These are phyloP conservation scores for Thamnidium elegans DNA, from an alignment of 192 early-diverging fungal genomes.

Conservation along the genomic window DNA sequence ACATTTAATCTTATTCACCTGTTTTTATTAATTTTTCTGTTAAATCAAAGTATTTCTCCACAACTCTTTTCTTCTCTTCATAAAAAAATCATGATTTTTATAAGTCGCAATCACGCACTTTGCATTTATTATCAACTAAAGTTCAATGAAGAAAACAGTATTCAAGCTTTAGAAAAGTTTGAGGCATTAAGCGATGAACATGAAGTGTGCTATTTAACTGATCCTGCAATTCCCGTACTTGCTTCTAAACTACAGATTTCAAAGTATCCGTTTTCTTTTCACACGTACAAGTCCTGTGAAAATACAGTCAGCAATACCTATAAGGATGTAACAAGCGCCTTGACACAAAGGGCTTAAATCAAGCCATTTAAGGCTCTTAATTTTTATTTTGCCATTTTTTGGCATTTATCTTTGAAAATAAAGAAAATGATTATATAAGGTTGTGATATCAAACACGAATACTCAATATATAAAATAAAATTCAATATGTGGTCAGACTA, in stretches of 20 bases:
- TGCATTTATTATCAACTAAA: constrained; percentile 10
- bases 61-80: too few species aligned
- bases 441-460: constrained; percentile 8
- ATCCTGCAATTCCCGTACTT: constrained; percentile 1
- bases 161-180: constrained; percentile 15
- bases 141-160: constrained; percentile 12
- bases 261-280: neutral
- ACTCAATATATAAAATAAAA: constrained; percentile 12
- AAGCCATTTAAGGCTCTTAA: constrained; percentile 7
- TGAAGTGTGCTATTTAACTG: constrained; percentile 11
- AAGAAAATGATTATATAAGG: constrained; percentile 7
- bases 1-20: too few species aligned
- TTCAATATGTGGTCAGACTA: constrained; percentile 9
- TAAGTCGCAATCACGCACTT: too few species aligned
- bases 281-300: constrained; percentile 10
- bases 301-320: neutral
- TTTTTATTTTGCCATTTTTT: neutral
- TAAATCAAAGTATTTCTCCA: too few species aligned
- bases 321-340: neutral
- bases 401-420: constrained; percentile 7
- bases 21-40: too few species aligned
- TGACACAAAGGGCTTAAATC: constrained; percentile 3
- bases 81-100: too few species aligned
- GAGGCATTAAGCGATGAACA: constrained; percentile 3
- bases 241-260: neutral